Percentiles rank a stretch among this genome's conserved stretches.
Conservation (phyloP, 768 basidiomycete species). For the Lanmaoa rubissima region DNA sequence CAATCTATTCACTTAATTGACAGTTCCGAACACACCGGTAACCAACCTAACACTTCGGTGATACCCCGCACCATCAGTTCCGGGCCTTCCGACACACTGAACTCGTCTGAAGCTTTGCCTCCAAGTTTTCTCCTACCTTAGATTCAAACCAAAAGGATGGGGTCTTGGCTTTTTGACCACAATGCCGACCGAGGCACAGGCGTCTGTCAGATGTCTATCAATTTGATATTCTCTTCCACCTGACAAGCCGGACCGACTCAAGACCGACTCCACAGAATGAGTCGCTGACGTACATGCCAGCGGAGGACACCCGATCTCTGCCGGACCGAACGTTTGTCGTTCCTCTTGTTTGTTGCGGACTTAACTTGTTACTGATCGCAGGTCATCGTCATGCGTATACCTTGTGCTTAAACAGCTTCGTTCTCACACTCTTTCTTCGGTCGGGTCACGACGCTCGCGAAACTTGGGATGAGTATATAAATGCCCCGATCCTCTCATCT, state of each 20-base stretch:
- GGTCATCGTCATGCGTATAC: background rate
- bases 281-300: conserved; percentile 2
- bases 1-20: background rate
- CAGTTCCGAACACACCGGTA: background rate
- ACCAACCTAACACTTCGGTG: background rate
- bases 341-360: background rate
- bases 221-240: conserved; percentile 7
- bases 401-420: background rate
- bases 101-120: background rate
- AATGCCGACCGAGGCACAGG: background rate
- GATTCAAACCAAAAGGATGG: background rate
- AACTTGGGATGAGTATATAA: conserved; percentile 16
- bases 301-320: background rate
- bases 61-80: background rate
- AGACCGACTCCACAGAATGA: background rate
- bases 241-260: background rate
- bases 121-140: background rate
- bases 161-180: background rate
- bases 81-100: background rate
- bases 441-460: background rate
- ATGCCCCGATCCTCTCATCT: background rate
- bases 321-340: background rate
- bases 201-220: background rate
- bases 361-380: background rate
- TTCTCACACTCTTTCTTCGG: conserved; percentile 1